These are phyloP conservation scores for Capronia epimyces DNA, from an alignment of 2,329 filamentous ascomycete species.

Conservation along the genomic window DNA sequence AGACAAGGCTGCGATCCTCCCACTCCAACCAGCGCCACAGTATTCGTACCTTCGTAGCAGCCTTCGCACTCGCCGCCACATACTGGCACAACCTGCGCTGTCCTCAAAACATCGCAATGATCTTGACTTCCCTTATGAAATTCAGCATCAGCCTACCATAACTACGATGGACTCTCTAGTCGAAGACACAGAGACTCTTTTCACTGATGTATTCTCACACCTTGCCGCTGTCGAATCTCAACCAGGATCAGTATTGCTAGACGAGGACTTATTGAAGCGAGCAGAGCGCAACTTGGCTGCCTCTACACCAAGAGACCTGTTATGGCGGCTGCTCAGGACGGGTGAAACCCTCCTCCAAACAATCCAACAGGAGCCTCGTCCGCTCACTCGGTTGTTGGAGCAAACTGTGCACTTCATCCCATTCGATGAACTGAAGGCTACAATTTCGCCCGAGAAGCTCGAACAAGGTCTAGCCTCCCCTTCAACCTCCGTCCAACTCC, in stretches of 20 bases:
- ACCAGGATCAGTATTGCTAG: constrained; percentile 14
- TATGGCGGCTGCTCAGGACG: constrained; percentile 24
- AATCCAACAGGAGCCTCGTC: constrained; percentile 54
- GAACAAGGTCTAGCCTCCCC: constrained; percentile 49
- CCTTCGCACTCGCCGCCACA: background rate
- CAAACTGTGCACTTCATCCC: constrained; percentile 47
- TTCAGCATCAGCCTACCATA: background rate
- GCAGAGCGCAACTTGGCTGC: constrained; percentile 24
- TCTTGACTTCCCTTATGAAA: background rate
- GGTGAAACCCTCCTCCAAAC: constrained; percentile 24
- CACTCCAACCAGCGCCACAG: background rate
- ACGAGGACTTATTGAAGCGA: constrained; percentile 27
- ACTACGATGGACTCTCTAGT: constrained; percentile 22
- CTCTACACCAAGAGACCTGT: constrained; percentile 18
- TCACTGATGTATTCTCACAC: constrained; percentile 25
- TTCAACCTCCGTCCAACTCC: constrained; percentile 50
- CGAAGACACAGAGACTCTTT: constrained; percentile 23
- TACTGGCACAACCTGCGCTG: background rate
- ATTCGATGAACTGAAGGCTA: constrained; percentile 46
- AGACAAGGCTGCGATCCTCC: constrained; percentile 7
- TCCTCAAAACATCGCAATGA: background rate
- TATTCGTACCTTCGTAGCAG: background rate
- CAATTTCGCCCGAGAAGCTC: constrained; percentile 50
- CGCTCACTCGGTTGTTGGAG: constrained; percentile 49
- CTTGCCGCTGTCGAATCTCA: constrained; percentile 20